Conservation (phyloP, 2,329 filamentous ascomycete genomes). For the Thielaviopsis musarum region DNA sequence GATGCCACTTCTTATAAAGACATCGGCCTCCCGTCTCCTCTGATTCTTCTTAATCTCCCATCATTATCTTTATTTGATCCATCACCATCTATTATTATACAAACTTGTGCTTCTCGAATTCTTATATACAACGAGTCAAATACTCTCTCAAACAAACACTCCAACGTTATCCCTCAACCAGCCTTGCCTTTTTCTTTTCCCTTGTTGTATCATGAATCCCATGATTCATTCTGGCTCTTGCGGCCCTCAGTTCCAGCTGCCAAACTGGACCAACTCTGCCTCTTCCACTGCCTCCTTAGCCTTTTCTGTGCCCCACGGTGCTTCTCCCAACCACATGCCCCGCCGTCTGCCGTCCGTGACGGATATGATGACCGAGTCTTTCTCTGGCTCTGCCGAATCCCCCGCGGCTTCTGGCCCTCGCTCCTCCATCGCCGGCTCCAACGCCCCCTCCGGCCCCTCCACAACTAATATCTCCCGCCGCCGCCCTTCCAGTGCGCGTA, state of each 20-base stretch:
- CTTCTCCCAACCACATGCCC: neutral
- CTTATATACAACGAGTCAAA: too few relatives aligned
- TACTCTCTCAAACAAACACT: too few relatives aligned
- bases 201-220: neutral
- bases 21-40: too few relatives aligned
- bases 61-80: too few relatives aligned
- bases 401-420: neutral
- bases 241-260: neutral
- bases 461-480: neutral
- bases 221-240: neutral
- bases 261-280: neutral
- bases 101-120: too few relatives aligned
- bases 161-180: too few relatives aligned
- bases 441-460: neutral
- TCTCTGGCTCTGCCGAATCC: neutral
- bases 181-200: neutral
- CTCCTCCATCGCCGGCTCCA: neutral
- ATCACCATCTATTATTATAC: too few relatives aligned
- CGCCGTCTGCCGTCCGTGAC: neutral
- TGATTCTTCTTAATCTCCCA: too few relatives aligned
- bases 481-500: neutral
- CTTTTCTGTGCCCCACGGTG: neutral
- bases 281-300: neutral
- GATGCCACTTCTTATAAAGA: too few relatives aligned
- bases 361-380: neutral